A percentile compares a stretch with the other conserved stretches of the same genome.
These are phyloP conservation scores for Cavenderia fasciculata DNA, from an alignment of 78 protist genomes.

Conservation along the genomic window DNA sequence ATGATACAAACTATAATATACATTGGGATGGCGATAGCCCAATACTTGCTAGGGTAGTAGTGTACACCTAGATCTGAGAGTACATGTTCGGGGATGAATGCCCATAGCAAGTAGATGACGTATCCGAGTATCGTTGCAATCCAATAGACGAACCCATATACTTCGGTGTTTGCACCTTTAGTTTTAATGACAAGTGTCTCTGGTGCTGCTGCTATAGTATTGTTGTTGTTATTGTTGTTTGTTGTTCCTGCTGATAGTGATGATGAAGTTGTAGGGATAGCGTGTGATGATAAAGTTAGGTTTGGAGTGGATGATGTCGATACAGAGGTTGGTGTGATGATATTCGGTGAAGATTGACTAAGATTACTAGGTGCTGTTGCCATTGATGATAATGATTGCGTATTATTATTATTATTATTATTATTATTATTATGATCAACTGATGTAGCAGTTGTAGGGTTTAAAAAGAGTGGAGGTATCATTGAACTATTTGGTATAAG, in stretches of 20 bases:
- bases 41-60: constrained; percentile 68
- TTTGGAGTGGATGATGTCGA: not conserved
- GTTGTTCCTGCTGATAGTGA: not conserved
- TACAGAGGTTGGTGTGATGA: not conserved
- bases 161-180: constrained; percentile 68
- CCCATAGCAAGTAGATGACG: constrained; percentile 60
- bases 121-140: constrained; percentile 71
- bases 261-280: not conserved
- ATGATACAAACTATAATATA: constrained; percentile 38
- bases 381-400: constrained; percentile 8
- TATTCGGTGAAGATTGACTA: too few relatives aligned
- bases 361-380: not conserved
- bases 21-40: constrained; percentile 77
- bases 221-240: not conserved
- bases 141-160: constrained; percentile 80
- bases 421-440: too few relatives aligned
- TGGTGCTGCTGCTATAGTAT: not conserved
- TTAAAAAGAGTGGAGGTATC: too few relatives aligned
- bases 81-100: constrained; percentile 61
- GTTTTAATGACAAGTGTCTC: not conserved
- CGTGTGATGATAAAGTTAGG: not conserved
- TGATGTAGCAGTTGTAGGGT: too few relatives aligned
- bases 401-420: too few relatives aligned
- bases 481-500: too few relatives aligned
- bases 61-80: constrained; percentile 48